Evolutionary conservation across 2,329 filamentous ascomycete species (phyloP).

Genomic region (Septoria linicola): DNA sequence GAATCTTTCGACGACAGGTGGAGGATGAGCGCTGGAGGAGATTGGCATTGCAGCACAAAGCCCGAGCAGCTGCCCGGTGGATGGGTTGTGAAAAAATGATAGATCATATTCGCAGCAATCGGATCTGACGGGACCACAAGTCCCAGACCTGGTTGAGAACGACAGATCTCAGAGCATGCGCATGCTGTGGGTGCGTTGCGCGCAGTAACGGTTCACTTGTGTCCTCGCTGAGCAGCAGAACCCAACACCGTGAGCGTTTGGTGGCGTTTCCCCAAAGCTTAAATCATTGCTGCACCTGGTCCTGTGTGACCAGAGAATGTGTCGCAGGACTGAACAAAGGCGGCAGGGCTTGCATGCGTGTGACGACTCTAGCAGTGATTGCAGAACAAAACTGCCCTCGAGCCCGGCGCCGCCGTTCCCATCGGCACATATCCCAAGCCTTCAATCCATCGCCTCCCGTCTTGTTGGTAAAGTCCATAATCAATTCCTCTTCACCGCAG

Average conservation of each 20-base stretch:
- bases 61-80: slow-evolving; percentile 14
- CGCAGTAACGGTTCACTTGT: slow-evolving; percentile 28
- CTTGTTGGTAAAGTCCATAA: slow-evolving; percentile 18
- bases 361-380: slow-evolving; percentile 26
- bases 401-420: slow-evolving; percentile 18
- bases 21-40: slow-evolving; percentile 13
- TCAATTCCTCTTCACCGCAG: slow-evolving; percentile 9
- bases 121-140: slow-evolving; percentile 11
- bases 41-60: slow-evolving; percentile 4
- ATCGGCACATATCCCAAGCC: slow-evolving; percentile 7
- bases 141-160: slow-evolving; percentile 1
- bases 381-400: slow-evolving; percentile 28
- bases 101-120: slow-evolving; percentile 22
- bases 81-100: slow-evolving; percentile 22
- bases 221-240: slow-evolving; percentile 22
- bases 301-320: slow-evolving; percentile 27
- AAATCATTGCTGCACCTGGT: slow-evolving; percentile 15
- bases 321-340: slow-evolving; percentile 31
- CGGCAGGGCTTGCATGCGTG: slow-evolving; percentile 36
- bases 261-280: slow-evolving; percentile 24
- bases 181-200: slow-evolving; percentile 8
- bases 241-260: slow-evolving; percentile 24
- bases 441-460: slow-evolving; percentile 23
- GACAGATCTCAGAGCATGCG: slow-evolving; percentile 10
- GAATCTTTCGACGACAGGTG: slow-evolving; percentile 12